phyloP scores from a whole-genome alignment of 2,329 filamentous ascomycete species.

The Fusarium sp. region DNA sequence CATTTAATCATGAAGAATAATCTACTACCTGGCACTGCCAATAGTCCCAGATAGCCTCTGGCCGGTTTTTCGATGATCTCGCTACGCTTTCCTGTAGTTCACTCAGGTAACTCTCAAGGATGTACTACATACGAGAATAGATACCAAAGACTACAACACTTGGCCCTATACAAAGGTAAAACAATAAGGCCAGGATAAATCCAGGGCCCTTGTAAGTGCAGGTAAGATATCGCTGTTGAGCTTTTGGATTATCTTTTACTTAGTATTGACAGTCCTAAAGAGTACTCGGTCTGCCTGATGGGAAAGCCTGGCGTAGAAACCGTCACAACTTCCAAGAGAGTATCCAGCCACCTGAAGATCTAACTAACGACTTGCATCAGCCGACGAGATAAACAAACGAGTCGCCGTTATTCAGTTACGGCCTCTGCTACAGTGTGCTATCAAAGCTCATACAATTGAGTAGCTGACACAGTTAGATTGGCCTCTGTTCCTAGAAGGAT shows the following conservation, averaged over 20 bases:
- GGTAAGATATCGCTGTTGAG: background rate
- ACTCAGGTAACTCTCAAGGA: too few relatives aligned
- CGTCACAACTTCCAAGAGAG: background rate
- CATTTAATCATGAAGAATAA: too few relatives aligned
- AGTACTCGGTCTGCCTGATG: background rate
- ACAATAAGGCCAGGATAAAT: background rate
- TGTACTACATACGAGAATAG: background rate
- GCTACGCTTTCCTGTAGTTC: accelerated
- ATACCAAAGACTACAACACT: background rate
- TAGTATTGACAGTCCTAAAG: background rate
- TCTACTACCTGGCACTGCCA: too few relatives aligned
- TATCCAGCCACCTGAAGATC: background rate
- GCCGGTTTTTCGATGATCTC: background rate
- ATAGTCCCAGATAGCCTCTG: background rate
- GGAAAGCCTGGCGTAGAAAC: background rate
- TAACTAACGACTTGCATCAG: background rate
- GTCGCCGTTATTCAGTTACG: too few relatives aligned
- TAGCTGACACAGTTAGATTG: background rate
- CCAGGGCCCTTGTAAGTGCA: background rate
- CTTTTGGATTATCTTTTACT: background rate
- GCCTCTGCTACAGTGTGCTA: too few relatives aligned
- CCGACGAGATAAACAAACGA: background rate
- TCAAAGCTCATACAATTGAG: too few relatives aligned
- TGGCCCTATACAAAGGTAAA: too few relatives aligned
- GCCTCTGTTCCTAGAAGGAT: too few relatives aligned